Evolutionary conservation across 306 rosid species (phyloP), one percentile per base, ranked within the genome.

Genomic region (Comarum palustre): DNA sequence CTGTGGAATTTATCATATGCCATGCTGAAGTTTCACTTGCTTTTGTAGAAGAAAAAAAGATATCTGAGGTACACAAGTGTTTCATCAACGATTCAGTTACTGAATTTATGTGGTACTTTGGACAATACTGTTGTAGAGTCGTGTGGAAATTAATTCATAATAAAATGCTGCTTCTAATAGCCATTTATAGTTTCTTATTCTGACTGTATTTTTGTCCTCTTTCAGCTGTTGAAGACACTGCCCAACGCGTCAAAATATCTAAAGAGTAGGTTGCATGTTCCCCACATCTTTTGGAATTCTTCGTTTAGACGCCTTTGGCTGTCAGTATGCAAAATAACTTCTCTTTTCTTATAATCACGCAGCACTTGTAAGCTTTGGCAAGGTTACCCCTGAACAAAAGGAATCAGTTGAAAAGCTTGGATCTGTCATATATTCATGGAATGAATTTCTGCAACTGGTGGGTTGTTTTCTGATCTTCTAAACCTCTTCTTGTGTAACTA

Each of bases 281-380:
- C 20, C 34, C 25, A 15, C 36, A 27, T 8, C 61, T 76, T 68
- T 78, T 69, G 52, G 22, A 43, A 75, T 80, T 75, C 69, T 45
- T 82, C 84, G 13, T 25, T 24, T 31, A 57, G 47, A 47, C 5
- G 7, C 66, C 13, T 54, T 38, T 50, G 57, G 8, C 13, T 50
- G 16, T 50, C 43, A 7, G 54, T 70, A 55, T 61, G 58, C 60
- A 71, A 15, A 71, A 19, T 58, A 80, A 79, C 19, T 73, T 51
- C 69, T 57, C 39, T 38, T 73, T 50, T 80, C 55, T 50, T 42
- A 29, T 38, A 15, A 46, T 61, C 73, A 52, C 76, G 73, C 70
- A 94, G 98, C 89, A 65, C 69, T 94, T 81, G 97, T 94, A 88
- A 91, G 98, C 90, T 91, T 94, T 31, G 97, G 97, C 51, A 85